Base-by-base conservation (phyloP, 495 filamentous ascomycete genomes). In the Cairneyella variabilis region DNA sequence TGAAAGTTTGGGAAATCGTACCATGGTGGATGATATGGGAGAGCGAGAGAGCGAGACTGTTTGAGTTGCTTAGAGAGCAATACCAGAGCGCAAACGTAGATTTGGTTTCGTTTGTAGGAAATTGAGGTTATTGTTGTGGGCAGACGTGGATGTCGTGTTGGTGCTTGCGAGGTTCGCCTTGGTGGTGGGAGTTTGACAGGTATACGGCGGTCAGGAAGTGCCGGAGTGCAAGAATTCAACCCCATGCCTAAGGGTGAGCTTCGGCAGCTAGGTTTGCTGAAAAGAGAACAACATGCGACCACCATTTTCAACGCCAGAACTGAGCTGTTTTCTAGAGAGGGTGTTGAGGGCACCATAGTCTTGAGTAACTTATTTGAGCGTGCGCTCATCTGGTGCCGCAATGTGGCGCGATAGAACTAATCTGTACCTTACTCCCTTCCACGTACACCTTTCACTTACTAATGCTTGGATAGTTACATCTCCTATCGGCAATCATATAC, bases 401-500 rank as follows among this genome's bases (percentile, higher is more conserved):
- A 30, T 45, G 53, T 63, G 57, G 57, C 90, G 93, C 75, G 93
- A 98, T 79, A 83, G 93, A 73, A 98, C 95, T 44, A 98, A 97
- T 67, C 86, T 98, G 92, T 96, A 80, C 54, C 79, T 11, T n/a
- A n/a, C 49, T 47, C 9, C 22, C 47, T 32, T 49, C 51, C 26
- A 56, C 56, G 53, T 53, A 34, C 47, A 49, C 46, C 53, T 40
- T 49, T 39, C 40, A 51, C 7, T 10, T 30, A 38, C 56, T 22
- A 16, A 43, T 43, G 51, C 56, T n/a, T n/a, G 57, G 51, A 20
- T 63, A 97, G 93, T 65, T 98, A 91, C 70, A 95, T 98, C 66
- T 97, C 93, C 64, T 98, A 97, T 76, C 91, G 93, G 53, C 93
- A 97, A 72, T 97, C 92, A 54, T 97, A 97, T 69, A 82, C 90